Evolutionary conservation across 2,329 filamentous ascomycete species (phyloP).

Genomic region (Tetracladium maxilliforme): DNA sequence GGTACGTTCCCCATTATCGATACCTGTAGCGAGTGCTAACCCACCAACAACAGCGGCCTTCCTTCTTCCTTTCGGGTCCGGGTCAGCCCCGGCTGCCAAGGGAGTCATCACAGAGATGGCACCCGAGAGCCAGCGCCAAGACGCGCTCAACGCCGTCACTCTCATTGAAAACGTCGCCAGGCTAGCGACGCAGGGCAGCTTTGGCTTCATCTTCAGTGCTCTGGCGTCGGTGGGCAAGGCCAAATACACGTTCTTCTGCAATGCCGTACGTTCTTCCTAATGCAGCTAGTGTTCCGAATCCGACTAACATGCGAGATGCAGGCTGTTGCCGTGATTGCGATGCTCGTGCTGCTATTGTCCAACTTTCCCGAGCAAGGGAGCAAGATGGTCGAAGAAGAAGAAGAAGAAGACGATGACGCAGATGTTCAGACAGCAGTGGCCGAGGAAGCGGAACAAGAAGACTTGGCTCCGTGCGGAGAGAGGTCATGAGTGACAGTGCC

Average conservation of each 20-base stretch:
- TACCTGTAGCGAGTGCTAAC: constrained; percentile 1
- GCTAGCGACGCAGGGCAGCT: constrained; percentile 47
- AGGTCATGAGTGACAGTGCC: no score
- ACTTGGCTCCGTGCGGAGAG: no score
- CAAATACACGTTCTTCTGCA: constrained; percentile 51
- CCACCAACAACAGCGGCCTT: constrained; percentile 30
- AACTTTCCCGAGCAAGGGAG: constrained; percentile 27
- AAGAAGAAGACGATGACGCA: no score
- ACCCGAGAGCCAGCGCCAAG: constrained; percentile 40
- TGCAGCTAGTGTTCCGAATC: background rate
- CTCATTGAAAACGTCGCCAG: constrained; percentile 55
- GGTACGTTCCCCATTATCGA: constrained; percentile 15
- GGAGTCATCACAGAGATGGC: constrained; percentile 63
- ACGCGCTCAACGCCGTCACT: constrained; percentile 55
- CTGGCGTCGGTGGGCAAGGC: constrained; percentile 44
- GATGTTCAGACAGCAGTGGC: no score
- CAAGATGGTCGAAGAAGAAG: no score
- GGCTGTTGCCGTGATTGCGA: constrained; percentile 38
- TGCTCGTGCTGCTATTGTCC: constrained; percentile 25
- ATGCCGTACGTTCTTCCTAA: constrained; percentile 32
- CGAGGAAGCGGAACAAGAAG: no score
- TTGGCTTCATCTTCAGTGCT: constrained; percentile 51
- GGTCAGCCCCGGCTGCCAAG: constrained; percentile 54
- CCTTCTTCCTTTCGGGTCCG: constrained; percentile 52
- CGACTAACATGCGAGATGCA: constrained; percentile 12